phyloP scores from a whole-genome alignment of 2,329 filamentous ascomycete species.

The Paecilomyces niveus region DNA sequence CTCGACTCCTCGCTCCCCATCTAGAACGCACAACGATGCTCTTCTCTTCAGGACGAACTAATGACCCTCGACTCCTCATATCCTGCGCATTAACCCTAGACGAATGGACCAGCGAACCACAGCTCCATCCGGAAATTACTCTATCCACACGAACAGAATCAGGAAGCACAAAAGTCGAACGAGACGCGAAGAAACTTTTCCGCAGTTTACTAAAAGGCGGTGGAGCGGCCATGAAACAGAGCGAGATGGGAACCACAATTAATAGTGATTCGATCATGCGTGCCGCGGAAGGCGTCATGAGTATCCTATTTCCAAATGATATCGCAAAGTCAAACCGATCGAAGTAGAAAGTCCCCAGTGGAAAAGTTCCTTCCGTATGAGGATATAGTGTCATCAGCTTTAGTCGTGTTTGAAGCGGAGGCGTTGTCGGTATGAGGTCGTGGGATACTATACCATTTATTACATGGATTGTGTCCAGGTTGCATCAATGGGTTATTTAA shows the following conservation, averaged over 20 bases:
- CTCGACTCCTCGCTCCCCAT: constrained; percentile 26
- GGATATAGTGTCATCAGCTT: background rate
- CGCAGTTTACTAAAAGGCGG: constrained; percentile 21
- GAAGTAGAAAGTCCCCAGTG: background rate
- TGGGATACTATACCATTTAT: background rate
- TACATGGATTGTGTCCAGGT: background rate
- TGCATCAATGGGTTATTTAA: background rate
- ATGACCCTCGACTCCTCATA: constrained; percentile 19
- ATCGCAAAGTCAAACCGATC: background rate
- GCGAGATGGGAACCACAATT: constrained; percentile 9
- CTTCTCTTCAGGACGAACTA: constrained; percentile 14
- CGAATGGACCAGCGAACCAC: constrained; percentile 34
- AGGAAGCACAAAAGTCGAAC: constrained; percentile 23
- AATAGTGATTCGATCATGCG: constrained; percentile 24
- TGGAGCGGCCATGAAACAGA: constrained; percentile 4
- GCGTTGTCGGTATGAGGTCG: background rate
- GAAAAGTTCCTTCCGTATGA: background rate
- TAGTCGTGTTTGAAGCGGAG: background rate
- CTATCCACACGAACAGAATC: constrained; percentile 14
- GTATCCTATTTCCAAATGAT: constrained; percentile 21
- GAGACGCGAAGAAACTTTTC: constrained; percentile 33
- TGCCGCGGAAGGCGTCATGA: constrained; percentile 28
- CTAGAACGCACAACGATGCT: constrained; percentile 29
- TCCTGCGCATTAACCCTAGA: constrained; percentile 29
- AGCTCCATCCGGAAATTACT: constrained; percentile 29